A percentile compares a stretch with the other conserved stretches of the same genome.
Conservation (phyloP, 2,329 filamentous ascomycete species). For the Xenoacremonium recifei region DNA sequence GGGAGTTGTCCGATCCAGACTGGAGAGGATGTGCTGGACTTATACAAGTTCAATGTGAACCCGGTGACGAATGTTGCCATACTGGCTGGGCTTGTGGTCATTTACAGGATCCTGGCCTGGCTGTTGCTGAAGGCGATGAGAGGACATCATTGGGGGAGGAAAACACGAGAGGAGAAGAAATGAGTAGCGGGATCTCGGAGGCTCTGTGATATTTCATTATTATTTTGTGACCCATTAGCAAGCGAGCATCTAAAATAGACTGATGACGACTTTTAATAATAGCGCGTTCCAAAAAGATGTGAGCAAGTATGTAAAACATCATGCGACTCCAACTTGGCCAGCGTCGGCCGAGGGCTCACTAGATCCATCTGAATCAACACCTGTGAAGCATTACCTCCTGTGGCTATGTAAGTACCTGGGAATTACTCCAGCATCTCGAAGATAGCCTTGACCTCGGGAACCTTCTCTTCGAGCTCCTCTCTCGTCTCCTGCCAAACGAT, state of each 20-base stretch:
- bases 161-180: slow-evolving; percentile 19
- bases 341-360: too few relatives aligned
- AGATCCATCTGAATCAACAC: too few relatives aligned
- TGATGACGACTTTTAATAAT: too few relatives aligned
- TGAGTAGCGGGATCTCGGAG: too few relatives aligned
- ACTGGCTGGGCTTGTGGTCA: slow-evolving; percentile 61
- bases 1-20: slow-evolving; percentile 64
- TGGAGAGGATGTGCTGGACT: slow-evolving; percentile 63
- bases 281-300: too few relatives aligned
- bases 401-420: too few relatives aligned
- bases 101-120: slow-evolving; percentile 66
- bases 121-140: slow-evolving; percentile 52
- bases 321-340: too few relatives aligned
- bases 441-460: slow-evolving; percentile 21
- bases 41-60: slow-evolving; percentile 66
- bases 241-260: too few relatives aligned
- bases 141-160: slow-evolving; percentile 47
- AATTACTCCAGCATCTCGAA: slow-evolving; percentile 17
- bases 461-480: slow-evolving; percentile 20
- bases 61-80: slow-evolving; percentile 60
- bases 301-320: too few relatives aligned
- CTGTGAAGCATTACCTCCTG: too few relatives aligned
- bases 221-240: too few relatives aligned
- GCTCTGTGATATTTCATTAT: too few relatives aligned
- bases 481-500: slow-evolving; percentile 25